These are phyloP conservation scores for Candida sanyaensis DNA, from an alignment of 1,139 yeast species.

Conservation along the genomic window DNA sequence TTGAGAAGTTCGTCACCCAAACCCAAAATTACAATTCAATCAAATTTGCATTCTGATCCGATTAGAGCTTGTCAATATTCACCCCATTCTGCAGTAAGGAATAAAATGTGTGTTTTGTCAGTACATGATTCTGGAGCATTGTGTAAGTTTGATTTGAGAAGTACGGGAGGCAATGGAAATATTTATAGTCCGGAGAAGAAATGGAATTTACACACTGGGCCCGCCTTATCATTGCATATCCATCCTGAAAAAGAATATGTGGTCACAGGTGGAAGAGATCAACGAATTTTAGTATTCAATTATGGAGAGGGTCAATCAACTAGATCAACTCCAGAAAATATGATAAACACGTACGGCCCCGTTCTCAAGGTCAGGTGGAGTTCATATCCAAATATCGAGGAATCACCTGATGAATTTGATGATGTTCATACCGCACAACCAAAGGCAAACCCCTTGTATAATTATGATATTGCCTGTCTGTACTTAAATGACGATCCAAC, in stretches of 20 bases:
- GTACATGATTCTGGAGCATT: slow-evolving; percentile 91
- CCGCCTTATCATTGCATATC: slow-evolving; percentile 86
- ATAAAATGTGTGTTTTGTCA: slow-evolving; percentile 43
- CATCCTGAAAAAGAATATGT: slow-evolving; percentile 83
- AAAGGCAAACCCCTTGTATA: slow-evolving; percentile 25
- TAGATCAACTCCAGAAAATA: slow-evolving; percentile 61
- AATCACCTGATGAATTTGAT: slow-evolving; percentile 21
- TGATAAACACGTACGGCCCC: slow-evolving; percentile 75
- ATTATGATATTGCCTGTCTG: slow-evolving; percentile 74
- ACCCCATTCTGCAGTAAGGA: slow-evolving; percentile 42
- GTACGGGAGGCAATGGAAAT: slow-evolving; percentile 15
- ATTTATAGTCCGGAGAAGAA: slow-evolving; percentile 56
- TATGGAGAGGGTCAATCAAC: slow-evolving; percentile 36
- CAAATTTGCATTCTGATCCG: slow-evolving; percentile 63
- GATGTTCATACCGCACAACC: not conserved
- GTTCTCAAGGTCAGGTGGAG: slow-evolving; percentile 75
- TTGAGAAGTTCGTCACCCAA: slow-evolving; percentile 53
- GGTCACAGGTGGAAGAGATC: slow-evolving; percentile 93
- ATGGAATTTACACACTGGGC: slow-evolving; percentile 89
- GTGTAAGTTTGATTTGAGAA: slow-evolving; percentile 79
- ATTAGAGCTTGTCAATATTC: slow-evolving; percentile 64
- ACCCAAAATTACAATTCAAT: slow-evolving; percentile 45
- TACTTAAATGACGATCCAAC: slow-evolving; percentile 77
- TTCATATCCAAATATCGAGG: slow-evolving; percentile 29
- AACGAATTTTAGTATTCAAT: slow-evolving; percentile 79